Base-by-base conservation (phyloP, 2,329 filamentous ascomycete genomes). In the Nothophoma quercina region DNA sequence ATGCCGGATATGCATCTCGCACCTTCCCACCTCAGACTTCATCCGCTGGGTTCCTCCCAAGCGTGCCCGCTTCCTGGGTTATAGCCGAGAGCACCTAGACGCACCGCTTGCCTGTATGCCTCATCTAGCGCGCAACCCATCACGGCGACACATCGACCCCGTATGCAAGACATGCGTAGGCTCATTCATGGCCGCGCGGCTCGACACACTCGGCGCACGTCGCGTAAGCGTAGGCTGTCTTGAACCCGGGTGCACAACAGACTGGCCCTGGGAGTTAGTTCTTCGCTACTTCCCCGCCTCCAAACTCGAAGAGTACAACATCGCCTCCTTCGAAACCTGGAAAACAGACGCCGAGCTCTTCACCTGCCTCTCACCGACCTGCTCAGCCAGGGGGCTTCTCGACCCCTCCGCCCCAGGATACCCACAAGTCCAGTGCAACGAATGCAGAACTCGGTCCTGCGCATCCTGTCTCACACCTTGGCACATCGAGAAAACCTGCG, bases 111-210 rank as follows among this genome's bases (percentile, higher is more conserved):
- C 16, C 26, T 70, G 67, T 41, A 61, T 69, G 7, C 18, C 33
- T 1, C 68, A 71, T 38, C 60, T 71, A 0, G 53, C 56, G 2
- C 61, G 58, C 3, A 56, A 58, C 26, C 66, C 68, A 1, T 39
- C 16, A 2, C 47, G 53, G 7, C 53, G 36, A n/a, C 62, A 61
- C 28, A 36, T 52, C 26, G 58, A 67, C 3, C 67, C 68, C 1
- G 64, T 71, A 2, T 71, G 68, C 51, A 67, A 63, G 16, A 29
- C 56, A 7, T 71, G 68, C 46, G 64, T 71, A 10, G 60, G 65
- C 1, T 35, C 35, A 4, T 36, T 50, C 47, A 58, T 71, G 53
- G 57, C 62, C 5, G 62, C 67, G 1, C 53, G 54, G 1, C 53
- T 66, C 7, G 65, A 67, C 26, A 60, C 51, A 7, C 39, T 62